A percentile compares a stretch with the other conserved stretches of the same genome.
Conservation (phyloP, 305 asterid genomes). For the Fraxinus ornus region DNA sequence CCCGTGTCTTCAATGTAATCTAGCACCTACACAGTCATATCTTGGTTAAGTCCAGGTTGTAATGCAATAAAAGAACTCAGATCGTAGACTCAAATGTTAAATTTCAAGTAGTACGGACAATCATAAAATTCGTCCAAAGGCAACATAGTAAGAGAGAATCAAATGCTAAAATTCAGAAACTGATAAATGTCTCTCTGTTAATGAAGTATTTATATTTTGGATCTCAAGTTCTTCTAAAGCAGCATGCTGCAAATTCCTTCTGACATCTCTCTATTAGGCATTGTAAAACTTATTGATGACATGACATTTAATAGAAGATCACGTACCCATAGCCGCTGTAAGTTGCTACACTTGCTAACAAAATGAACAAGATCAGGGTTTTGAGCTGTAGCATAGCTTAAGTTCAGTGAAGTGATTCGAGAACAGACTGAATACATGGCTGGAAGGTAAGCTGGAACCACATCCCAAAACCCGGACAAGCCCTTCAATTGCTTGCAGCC, state of each 20-base stretch:
- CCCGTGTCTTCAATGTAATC: constrained; percentile 94
- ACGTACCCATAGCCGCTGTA: constrained; percentile 86
- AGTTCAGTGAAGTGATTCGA: constrained; percentile 71
- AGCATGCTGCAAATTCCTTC: neutral
- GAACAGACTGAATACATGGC: constrained; percentile 70
- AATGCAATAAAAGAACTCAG: neutral
- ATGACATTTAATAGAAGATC: constrained; percentile 13
- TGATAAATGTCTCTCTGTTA: neutral
- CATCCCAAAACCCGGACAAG: constrained; percentile 96
- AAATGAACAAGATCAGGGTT: constrained; percentile 76
- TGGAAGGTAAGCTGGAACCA: constrained; percentile 76
- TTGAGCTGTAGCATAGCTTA: constrained; percentile 73
- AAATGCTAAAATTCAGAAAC: neutral
- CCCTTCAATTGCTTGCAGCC: constrained; percentile 70
- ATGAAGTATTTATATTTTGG: neutral
- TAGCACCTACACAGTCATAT: constrained; percentile 49
- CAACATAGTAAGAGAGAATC: neutral
- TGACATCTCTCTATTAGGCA: neutral
- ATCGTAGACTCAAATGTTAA: neutral
- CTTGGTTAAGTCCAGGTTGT: constrained; percentile 1
- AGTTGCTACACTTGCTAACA: constrained; percentile 62
- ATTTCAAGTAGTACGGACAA: neutral
- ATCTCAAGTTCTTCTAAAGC: neutral
- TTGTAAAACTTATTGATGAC: neutral
- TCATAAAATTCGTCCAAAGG: neutral